Conservation (phyloP, 495 filamentous ascomycete genomes). For the Xylaria telfairii region DNA sequence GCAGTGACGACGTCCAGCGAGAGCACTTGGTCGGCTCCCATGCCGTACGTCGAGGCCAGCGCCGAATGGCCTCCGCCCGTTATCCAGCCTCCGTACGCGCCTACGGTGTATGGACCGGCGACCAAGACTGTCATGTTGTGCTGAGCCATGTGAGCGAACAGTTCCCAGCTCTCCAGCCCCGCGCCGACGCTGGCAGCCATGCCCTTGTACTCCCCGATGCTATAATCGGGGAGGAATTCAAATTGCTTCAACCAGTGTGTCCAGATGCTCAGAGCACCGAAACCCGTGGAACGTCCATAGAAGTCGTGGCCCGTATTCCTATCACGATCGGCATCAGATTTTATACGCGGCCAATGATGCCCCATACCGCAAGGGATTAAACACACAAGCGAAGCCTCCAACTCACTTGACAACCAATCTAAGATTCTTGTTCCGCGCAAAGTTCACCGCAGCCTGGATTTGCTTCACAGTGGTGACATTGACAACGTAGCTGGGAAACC, state of each 20-base stretch:
- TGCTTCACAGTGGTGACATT: conserved; percentile 62
- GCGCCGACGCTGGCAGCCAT: conserved; percentile 53
- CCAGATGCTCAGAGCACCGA: conserved; percentile 64
- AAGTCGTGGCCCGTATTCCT: conserved; percentile 77
- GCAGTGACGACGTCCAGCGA: conserved; percentile 63
- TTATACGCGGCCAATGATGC: conserved; percentile 52
- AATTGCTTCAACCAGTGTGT: conserved; percentile 59
- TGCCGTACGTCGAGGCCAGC: conserved; percentile 50
- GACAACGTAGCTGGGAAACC: conserved; percentile 65
- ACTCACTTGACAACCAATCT: conserved; percentile 70
- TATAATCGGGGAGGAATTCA: conserved; percentile 44
- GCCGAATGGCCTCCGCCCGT: conserved; percentile 57
- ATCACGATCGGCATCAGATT: conserved; percentile 46
- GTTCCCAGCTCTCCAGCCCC: conserved; percentile 53
- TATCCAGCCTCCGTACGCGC: conserved; percentile 58
- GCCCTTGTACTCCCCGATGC: conserved; percentile 48
- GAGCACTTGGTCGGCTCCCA: conserved; percentile 59
- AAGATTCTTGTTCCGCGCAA: conserved; percentile 64
- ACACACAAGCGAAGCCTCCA: neutral
- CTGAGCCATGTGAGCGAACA: conserved; percentile 44
- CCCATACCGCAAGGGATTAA: no score
- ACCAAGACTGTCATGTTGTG: conserved; percentile 50
- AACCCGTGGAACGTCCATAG: conserved; percentile 58
- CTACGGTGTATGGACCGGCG: conserved; percentile 58
- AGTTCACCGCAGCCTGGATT: conserved; percentile 64